Evolutionary conservation across 306 rosid genomes (phyloP).

Genomic region (Cucurbita argyrosperma): DNA sequence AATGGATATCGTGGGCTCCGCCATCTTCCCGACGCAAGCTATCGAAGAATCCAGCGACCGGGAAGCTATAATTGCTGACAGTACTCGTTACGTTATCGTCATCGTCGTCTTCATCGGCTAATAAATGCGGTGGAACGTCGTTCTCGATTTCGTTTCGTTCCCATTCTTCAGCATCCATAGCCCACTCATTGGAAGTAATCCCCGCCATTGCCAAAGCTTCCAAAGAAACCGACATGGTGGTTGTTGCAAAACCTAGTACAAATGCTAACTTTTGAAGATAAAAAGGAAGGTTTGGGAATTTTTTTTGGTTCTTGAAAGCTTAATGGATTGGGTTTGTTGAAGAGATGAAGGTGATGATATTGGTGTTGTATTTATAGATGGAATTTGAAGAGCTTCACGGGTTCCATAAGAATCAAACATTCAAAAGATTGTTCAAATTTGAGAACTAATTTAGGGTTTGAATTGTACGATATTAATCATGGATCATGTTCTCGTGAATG

Average conservation of each 20-base stretch:
- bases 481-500: neutral
- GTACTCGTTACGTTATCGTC: neutral
- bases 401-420: neutral
- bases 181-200: neutral
- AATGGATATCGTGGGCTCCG: no score
- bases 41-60: neutral
- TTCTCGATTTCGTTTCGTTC: neutral
- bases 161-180: neutral
- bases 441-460: neutral
- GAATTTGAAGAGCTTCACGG: neutral
- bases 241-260: neutral
- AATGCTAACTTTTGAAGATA: neutral
- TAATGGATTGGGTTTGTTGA: neutral
- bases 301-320: neutral
- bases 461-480: neutral
- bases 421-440: neutral
- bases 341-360: neutral
- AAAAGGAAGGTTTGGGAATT: neutral
- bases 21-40: neutral
- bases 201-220: conserved; percentile 5
- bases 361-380: neutral
- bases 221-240: neutral
- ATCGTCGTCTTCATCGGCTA: neutral
- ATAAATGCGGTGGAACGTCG: neutral
- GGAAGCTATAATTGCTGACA: neutral